Evolutionary conservation across 2,329 filamentous ascomycete species (phyloP).

Genomic region (Aspergillus brasiliensis): DNA sequence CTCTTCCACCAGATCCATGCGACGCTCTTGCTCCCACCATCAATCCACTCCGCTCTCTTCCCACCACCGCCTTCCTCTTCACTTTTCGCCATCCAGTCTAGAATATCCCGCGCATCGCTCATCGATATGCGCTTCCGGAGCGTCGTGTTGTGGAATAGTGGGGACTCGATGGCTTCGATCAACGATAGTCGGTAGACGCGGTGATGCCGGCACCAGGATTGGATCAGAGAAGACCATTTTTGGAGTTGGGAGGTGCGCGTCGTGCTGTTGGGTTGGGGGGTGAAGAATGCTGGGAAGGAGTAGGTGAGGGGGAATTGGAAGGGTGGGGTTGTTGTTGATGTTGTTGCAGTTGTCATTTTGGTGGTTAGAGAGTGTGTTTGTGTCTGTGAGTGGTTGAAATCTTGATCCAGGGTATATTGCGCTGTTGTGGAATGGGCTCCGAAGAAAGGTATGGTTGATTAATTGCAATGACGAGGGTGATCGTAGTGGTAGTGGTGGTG

Average conservation of each 20-base stretch:
- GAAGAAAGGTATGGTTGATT: too few species aligned
- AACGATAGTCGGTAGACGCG: constrained; percentile 75
- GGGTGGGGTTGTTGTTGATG: constrained; percentile 18
- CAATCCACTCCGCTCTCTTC: constrained; percentile 63
- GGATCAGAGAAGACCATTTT: constrained; percentile 86
- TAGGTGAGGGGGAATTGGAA: constrained; percentile 47
- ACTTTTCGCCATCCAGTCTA: constrained; percentile 58
- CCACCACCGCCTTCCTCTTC: constrained; percentile 51
- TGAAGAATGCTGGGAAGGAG: constrained; percentile 58
- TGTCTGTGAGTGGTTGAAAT: background rate
- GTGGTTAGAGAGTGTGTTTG: background rate
- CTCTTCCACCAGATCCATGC: constrained; percentile 83
- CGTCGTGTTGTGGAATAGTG: constrained; percentile 56
- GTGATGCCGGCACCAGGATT: constrained; percentile 78
- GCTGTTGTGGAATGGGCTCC: background rate
- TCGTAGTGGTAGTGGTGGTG: background rate
- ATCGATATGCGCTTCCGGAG: constrained; percentile 51
- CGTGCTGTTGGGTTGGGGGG: constrained; percentile 48
- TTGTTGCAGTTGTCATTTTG: constrained; percentile 9
- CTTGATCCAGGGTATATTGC: background rate
- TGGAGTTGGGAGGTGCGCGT: constrained; percentile 58
- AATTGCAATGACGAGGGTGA: too few species aligned
- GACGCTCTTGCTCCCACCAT: constrained; percentile 51
- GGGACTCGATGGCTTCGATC: constrained; percentile 60
- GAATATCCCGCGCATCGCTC: constrained; percentile 55